Base-by-base conservation (phyloP, 139 green algal species). In the Zygnema cylindricum region DNA sequence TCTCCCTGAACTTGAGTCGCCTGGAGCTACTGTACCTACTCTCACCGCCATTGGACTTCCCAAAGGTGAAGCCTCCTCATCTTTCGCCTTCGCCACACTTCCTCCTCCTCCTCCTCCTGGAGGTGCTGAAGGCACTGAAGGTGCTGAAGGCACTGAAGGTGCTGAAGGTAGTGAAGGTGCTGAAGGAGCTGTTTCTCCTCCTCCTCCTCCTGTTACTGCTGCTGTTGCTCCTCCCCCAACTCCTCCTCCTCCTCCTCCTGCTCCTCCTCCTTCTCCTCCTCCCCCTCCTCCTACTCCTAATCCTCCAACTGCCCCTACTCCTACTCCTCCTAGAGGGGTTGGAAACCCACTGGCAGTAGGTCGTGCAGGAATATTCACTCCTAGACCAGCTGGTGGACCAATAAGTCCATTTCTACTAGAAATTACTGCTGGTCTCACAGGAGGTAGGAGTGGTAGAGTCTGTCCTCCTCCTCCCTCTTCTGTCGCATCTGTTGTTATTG, bases 191-290 rank as follows among this genome's bases (percentile, higher is more conserved):
- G 57, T 30, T 73, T 25, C 57, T 73, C 30, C 25, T 73, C 57
- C 57, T 73, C 71, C 71, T 79, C 71, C 36, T 79, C 71, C 71
- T 79, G 11, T 16, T 79, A 40, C 11, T 73, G 71, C 71, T 79
- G 11, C 21, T 43, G 49, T 16, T 25, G 49, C 7, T 7, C 49
- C 49, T 63, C 49, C 49, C 16, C 49, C 49, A 25, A 7, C 49
- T 16, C 49, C 49, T 25, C 49, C 16, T 7, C 7, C 7, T 25
- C 7, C 7, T 25, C 7, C 7, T 63, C 7, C 49, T 63, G 49
- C 71, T 79, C 71, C 36, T 79, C 71, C 71, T 79, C 71, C 71
- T 79, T 79, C 11, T 7, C 71, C 21, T 16, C 21, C 16, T 7
- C 49, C 7, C 7, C 7, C 49, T 63, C 49, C 49, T 63, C 49